A percentile compares a stretch with the other conserved stretches of the same genome.
Evolutionary conservation across 225 moss, liverwort and hornwort species (phyloP).

Genomic region (Sphagnum tenellum): DNA sequence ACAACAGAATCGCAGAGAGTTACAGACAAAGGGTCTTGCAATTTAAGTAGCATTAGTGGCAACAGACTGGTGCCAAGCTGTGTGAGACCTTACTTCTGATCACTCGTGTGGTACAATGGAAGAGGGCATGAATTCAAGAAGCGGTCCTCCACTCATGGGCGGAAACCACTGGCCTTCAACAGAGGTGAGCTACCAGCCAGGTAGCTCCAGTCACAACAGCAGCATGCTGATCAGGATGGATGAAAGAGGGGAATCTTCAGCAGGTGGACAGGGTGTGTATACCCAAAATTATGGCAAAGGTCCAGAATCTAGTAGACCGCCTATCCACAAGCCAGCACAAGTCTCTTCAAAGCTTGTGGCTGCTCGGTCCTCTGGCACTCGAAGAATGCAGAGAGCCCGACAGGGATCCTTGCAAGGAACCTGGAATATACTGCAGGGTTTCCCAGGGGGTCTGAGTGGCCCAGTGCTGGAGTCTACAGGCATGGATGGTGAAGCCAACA

Average conservation of each 20-base stretch:
- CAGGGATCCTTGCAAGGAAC: conserved; percentile 38
- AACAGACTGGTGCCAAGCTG: no score
- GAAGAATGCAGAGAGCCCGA: conserved; percentile 49
- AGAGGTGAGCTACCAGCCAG: conserved; percentile 50
- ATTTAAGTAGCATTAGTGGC: no score
- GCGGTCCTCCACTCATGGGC: conserved; percentile 48
- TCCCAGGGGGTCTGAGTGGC: conserved; percentile 35
- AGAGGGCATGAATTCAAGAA: conserved; percentile 53
- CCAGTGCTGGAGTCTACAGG: conserved; percentile 33
- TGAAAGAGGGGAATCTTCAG: conserved; percentile 58
- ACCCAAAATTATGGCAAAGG: conserved; percentile 53
- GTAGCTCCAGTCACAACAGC: conserved; percentile 32
- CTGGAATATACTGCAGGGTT: conserved; percentile 47
- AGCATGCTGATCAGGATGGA: conserved; percentile 41
- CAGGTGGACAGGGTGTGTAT: conserved; percentile 26
- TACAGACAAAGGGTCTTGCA: no score
- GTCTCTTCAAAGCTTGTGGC: conserved; percentile 51
- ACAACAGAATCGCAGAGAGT: no score
- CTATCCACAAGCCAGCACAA: conserved; percentile 43
- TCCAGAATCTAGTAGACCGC: conserved; percentile 60
- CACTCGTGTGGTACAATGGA: conserved; percentile 23
- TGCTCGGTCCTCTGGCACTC: conserved; percentile 45
- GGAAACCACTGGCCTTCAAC: conserved; percentile 39
- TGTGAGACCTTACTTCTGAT: neutral
- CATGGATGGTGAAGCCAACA: conserved; percentile 41